Evolutionary conservation across 768 basidiomycete genomes (phyloP), one percentile per base, ranked within the genome.

Genomic region (Imleria badia): DNA sequence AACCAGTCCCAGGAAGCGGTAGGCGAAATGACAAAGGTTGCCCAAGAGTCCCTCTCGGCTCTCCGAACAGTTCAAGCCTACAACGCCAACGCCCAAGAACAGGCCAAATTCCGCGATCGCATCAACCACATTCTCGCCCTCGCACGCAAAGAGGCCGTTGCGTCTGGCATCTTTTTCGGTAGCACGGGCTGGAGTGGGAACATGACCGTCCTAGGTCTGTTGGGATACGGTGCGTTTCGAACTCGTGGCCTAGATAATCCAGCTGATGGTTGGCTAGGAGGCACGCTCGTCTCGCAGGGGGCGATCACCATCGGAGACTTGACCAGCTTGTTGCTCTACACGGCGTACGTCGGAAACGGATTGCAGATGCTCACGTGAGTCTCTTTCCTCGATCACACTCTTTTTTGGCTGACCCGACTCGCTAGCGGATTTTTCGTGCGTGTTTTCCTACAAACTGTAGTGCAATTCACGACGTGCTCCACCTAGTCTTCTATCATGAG

Each of bases 161-260:
- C 96, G 1, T 88, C 85, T 52, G 94, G 89, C 5, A 86, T 97
- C 47, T 99, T 99, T 75, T 97, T 90, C 69, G 96, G 94, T 17
- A 84, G 85, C 49, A 92, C 88, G 0, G 89, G 92, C 1, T 90
- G 92, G 86, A 93, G 94, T 51, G 95, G 96, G 12, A 98, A 98
- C 66, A 78, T 96, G 48, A 94, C 96, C 0, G 71, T 98, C 44
- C 77, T 99, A 41, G 90, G 86, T 45, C 73, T 99, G 26, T 76
- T 99, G 31, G 93, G 94, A 41, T 99, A 97, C 65, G 96, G 95
- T 89, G 60, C 41, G 81, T 67, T 15, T 30, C 12, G 33, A 10
- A 3, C 33, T 38, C 22, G 11, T 17, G 10, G 15, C 14, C 6
- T 42, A 33, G 14, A 7, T 7, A 19, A 19, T 41, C 14, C 48